These are phyloP conservation scores for Omphalea diandra DNA, from an alignment of 441 rosid species.

Conservation along the genomic window DNA sequence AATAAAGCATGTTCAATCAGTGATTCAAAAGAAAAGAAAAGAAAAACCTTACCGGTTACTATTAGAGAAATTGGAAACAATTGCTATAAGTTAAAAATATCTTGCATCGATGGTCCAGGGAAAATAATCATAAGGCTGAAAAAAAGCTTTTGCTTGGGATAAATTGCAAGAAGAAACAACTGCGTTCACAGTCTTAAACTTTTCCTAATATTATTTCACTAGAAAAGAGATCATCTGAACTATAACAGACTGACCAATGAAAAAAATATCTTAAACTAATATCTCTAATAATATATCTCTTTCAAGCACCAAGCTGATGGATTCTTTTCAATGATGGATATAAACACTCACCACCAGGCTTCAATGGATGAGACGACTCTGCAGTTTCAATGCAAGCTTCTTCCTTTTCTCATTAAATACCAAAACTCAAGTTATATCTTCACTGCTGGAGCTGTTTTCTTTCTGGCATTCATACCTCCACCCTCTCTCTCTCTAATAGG, in stretches of 20 bases:
- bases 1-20: neutral
- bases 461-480: constrained; percentile 31
- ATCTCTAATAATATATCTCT: too few relatives aligned
- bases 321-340: too few relatives aligned
- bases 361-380: constrained; percentile 6
- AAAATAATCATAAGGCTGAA: neutral
- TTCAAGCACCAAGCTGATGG: too few relatives aligned
- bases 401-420: constrained; percentile 17
- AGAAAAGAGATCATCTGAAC: constrained; percentile 11
- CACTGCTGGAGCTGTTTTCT: neutral
- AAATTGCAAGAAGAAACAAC: neutral
- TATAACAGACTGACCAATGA: constrained; percentile 1
- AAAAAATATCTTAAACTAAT: too few relatives aligned
- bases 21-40: neutral
- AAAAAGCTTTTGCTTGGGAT: neutral
- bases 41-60: neutral
- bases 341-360: constrained; percentile 25
- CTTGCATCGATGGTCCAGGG: neutral
- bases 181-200: constrained; percentile 5
- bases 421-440: constrained; percentile 8
- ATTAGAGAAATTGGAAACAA: neutral
- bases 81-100: neutral
- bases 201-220: neutral
- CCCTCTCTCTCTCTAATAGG: constrained; percentile 28
- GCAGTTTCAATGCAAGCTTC: constrained; percentile 18